A percentile compares a stretch with the other conserved stretches of the same genome.
Conservation (phyloP, 805 yeast genomes). For the Brettanomyces anomalus region DNA sequence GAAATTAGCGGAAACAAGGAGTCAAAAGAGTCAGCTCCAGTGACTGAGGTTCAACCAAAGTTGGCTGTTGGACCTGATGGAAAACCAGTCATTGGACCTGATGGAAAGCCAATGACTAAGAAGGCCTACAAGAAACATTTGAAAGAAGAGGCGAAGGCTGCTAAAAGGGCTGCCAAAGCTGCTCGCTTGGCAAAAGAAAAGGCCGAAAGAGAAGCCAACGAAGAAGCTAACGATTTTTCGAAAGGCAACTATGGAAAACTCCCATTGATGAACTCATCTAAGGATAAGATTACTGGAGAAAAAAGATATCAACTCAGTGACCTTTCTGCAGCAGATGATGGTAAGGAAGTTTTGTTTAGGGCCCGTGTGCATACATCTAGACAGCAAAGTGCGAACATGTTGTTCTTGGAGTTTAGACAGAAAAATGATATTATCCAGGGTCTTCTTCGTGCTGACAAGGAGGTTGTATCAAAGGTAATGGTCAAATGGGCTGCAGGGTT, state of each 20-base stretch:
- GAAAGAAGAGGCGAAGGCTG: slow-evolving; percentile 86
- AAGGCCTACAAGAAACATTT: slow-evolving; percentile 92
- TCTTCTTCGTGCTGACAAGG: slow-evolving; percentile 64
- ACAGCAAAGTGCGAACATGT: slow-evolving; percentile 93
- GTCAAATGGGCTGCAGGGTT: slow-evolving; percentile 90
- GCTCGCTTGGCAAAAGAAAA: slow-evolving; percentile 80
- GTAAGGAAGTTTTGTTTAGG: slow-evolving; percentile 73
- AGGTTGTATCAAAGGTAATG: slow-evolving; percentile 81
- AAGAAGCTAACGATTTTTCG: slow-evolving; percentile 78
- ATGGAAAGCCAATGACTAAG: slow-evolving; percentile 84
- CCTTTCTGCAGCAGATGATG: slow-evolving; percentile 56
- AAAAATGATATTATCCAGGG: slow-evolving; percentile 79
- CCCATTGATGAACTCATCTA: slow-evolving; percentile 70
- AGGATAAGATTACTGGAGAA: slow-evolving; percentile 47
- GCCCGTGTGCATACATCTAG: slow-evolving; percentile 92
- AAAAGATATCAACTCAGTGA: slow-evolving; percentile 50
- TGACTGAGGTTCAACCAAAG: slow-evolving; percentile 8
- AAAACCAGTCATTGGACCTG: slow-evolving; percentile 30
- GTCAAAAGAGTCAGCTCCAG: slow-evolving; percentile 20
- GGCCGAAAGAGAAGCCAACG: slow-evolving; percentile 62
- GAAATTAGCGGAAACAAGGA: slow-evolving; percentile 16
- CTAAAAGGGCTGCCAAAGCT: slow-evolving; percentile 88
- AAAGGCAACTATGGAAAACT: slow-evolving; percentile 81
- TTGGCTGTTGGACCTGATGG: slow-evolving; percentile 10
- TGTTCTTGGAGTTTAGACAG: slow-evolving; percentile 87